These are phyloP conservation scores for Neurospora sp. DNA, from an alignment of 495 filamentous ascomycete genomes.

Conservation along the genomic window DNA sequence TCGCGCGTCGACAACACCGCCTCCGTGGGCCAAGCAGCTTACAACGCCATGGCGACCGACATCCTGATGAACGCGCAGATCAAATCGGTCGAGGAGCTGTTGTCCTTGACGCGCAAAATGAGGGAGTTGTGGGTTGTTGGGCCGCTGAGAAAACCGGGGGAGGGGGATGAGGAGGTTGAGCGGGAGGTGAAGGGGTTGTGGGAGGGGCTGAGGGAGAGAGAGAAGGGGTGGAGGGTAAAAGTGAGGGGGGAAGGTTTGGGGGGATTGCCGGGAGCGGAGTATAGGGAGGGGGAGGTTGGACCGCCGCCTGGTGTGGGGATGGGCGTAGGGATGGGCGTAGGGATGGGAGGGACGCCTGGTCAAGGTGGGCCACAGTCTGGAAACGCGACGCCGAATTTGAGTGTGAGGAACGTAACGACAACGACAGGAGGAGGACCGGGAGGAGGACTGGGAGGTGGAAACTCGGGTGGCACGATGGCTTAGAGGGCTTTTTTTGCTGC, in stretches of 20 bases:
- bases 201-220: not conserved
- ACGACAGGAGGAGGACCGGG: not conserved
- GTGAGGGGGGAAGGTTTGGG: too few relatives aligned
- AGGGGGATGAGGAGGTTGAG: constrained; percentile 22
- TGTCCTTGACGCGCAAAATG: constrained; percentile 22
- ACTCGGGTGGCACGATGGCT: not conserved
- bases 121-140: constrained; percentile 36
- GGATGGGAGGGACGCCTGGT: not conserved
- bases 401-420: not conserved
- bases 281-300: not conserved
- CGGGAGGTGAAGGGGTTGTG: constrained; percentile 15
- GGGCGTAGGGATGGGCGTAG: too few relatives aligned
- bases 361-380: not conserved
- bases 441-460: not conserved
- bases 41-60: constrained; percentile 29
- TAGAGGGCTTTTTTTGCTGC: not conserved
- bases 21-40: constrained; percentile 24
- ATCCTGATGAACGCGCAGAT: constrained; percentile 20
- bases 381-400: not conserved
- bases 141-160: constrained; percentile 25
- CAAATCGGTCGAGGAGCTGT: constrained; percentile 2
- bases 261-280: not conserved
- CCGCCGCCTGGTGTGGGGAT: not conserved
- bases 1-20: constrained; percentile 16
- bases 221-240: too few relatives aligned